Conservation (phyloP, 2,329 filamentous ascomycete species). For the Alternaria sp. region DNA sequence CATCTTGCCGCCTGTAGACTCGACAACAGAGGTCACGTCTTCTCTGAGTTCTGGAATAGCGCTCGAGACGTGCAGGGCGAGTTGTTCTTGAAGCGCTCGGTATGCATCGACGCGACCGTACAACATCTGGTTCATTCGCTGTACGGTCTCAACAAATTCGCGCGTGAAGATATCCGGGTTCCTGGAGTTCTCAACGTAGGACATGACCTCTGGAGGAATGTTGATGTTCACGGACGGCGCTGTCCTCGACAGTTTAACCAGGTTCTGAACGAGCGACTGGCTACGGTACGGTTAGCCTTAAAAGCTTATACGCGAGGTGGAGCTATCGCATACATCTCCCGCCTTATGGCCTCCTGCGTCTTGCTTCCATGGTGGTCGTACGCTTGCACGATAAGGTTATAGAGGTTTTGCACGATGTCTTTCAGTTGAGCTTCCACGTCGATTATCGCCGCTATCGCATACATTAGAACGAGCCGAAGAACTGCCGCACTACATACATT, state of each 20-base stretch:
- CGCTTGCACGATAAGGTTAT: constrained; percentile 64
- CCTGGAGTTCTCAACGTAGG: constrained; percentile 67
- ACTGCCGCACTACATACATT: not conserved
- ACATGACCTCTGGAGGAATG: constrained; percentile 66
- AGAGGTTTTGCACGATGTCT: constrained; percentile 67
- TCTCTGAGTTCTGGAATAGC: constrained; percentile 63
- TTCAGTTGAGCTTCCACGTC: constrained; percentile 60
- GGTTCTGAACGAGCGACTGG: constrained; percentile 60
- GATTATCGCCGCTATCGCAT: constrained; percentile 17
- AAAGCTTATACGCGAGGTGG: too few relatives aligned
- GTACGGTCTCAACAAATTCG: constrained; percentile 69
- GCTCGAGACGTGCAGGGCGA: constrained; percentile 64
- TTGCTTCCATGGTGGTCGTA: constrained; percentile 65
- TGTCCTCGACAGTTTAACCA: constrained; percentile 59
- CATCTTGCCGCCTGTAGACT: constrained; percentile 52
- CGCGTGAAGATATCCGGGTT: constrained; percentile 72
- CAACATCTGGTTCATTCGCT: constrained; percentile 67
- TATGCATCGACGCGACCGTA: constrained; percentile 68
- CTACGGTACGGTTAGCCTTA: constrained; percentile 29
- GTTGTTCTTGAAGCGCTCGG: constrained; percentile 62
- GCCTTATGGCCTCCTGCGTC: constrained; percentile 63
- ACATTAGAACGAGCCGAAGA: not conserved
- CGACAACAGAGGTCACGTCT: constrained; percentile 60
- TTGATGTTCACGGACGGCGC: constrained; percentile 58
- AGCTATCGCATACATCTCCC: constrained; percentile 58